These are phyloP conservation scores for Mariannaea elegans DNA, from an alignment of 2,329 filamentous ascomycete species.

Conservation along the genomic window DNA sequence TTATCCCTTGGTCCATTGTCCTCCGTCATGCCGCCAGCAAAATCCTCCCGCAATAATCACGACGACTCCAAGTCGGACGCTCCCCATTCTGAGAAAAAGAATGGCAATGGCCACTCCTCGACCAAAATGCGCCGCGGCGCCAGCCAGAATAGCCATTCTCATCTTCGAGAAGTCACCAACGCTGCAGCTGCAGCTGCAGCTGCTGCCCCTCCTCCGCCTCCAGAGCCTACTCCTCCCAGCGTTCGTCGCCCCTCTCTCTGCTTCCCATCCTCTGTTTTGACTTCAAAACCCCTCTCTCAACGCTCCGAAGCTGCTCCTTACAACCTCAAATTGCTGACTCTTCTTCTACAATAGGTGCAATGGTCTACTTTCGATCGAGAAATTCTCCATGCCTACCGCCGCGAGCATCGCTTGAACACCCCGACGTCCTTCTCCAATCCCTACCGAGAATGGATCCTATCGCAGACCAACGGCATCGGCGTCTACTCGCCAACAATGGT, in stretches of 20 bases:
- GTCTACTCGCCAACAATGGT: conserved; percentile 80
- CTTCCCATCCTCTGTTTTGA: conserved; percentile 9
- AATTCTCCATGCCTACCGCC: conserved; percentile 78
- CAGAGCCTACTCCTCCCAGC: conserved; percentile 45
- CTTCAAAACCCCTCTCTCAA: neutral
- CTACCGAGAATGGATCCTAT: conserved; percentile 69
- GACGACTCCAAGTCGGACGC: conserved; percentile 58
- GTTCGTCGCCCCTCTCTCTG: conserved; percentile 40
- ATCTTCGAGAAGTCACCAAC: conserved; percentile 55
- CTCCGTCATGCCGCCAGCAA: conserved; percentile 55
- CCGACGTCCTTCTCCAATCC: conserved; percentile 74
- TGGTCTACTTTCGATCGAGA: conserved; percentile 75
- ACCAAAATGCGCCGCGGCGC: conserved; percentile 65
- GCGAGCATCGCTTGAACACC: conserved; percentile 75
- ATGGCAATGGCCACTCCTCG: conserved; percentile 52
- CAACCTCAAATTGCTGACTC: conserved; percentile 22
- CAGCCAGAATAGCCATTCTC: conserved; percentile 59
- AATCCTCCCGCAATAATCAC: conserved; percentile 53
- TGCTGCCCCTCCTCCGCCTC: conserved; percentile 41
- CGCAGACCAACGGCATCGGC: conserved; percentile 71
- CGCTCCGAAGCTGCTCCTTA: neutral
- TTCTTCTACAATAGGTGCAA: conserved; percentile 56
- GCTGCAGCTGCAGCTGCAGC: conserved; percentile 50
- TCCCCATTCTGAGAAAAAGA: conserved; percentile 55
- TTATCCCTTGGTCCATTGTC: conserved; percentile 2